Base-by-base conservation (phyloP, 208 protist species). In the Leishmania martiniquensis region DNA sequence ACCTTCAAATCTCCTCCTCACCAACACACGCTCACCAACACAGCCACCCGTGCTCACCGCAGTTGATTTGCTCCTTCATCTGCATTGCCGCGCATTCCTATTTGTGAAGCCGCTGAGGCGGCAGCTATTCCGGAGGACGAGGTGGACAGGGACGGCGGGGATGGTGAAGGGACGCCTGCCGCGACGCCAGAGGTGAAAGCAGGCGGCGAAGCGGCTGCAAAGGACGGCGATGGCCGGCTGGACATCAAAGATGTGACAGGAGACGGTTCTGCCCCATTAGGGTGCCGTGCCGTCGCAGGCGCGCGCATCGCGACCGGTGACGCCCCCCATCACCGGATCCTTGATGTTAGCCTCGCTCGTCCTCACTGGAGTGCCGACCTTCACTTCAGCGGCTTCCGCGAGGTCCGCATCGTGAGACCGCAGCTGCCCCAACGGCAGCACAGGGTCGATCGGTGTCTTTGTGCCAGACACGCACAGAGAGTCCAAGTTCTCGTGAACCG, bases 381-480 rank as follows among this genome's bases (percentile, higher is more conserved):
- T 22, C 29, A 32, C 15, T 17, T 47, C 47, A 32, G 70, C 52
- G 34, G 10, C 70, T 20, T 20, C 37, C 49, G 49, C 2, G 22
- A 44, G 1, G 34, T 37, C 15, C 37, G n/a, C 68, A 57, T 59
- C 32, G 68, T 15, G 39, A 12, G 70, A 44, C 32, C 20, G 51
- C 52, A 55, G 52, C 52, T 29, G 52, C 32, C 13, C 63, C 71
- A 51, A 2, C 52, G 63, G 63, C 15, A 72, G 49, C 52, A 29
- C n/a, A 9, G 49, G 59, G 25, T 66, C 72, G 15, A 39, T 74
- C 29, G 66, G 51, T 3, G 72, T 77, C 37, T 65, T 77, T 62
- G 65, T 77, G 54, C 45, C 66, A 32, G 63, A 0, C 17, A 20
- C 72, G 15, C 72, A 72, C 52, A 63, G 52, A 20, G 72, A 44